Percentiles rank a stretch among this genome's conserved stretches.
Evolutionary conservation across 1,139 yeast species (phyloP).

Genomic region (Pichia sp.): DNA sequence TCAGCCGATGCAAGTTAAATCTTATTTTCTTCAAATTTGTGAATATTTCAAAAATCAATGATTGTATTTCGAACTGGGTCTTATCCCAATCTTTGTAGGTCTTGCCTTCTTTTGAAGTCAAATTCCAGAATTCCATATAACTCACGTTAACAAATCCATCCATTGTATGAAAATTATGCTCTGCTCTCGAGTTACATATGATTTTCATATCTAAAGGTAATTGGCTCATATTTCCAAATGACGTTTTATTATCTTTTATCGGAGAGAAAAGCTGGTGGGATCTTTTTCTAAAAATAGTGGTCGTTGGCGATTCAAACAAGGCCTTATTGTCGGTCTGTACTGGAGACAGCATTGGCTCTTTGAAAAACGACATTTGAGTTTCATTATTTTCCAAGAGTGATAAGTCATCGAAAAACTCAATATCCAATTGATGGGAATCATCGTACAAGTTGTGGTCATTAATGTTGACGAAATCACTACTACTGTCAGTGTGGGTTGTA

Average conservation of each 20-base stretch:
- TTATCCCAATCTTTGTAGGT: slow-evolving; percentile 24
- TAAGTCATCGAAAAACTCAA: slow-evolving; percentile 1
- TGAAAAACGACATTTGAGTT: slow-evolving; percentile 6
- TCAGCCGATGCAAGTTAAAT: slow-evolving; percentile 54
- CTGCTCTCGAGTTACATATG: slow-evolving; percentile 28
- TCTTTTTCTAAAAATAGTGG: neutral
- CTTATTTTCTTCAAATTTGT: slow-evolving; percentile 18
- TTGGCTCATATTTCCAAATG: neutral
- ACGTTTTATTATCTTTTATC: neutral
- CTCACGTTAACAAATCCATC: slow-evolving; percentile 23
- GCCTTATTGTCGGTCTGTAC: neutral
- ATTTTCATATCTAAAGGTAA: slow-evolving; percentile 24
- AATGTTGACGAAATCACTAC: neutral
- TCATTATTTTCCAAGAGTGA: slow-evolving; percentile 1
- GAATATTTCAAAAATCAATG: slow-evolving; percentile 23
- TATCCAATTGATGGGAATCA: neutral
- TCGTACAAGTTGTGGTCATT: neutral
- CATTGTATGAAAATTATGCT: slow-evolving; percentile 21
- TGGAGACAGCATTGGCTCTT: slow-evolving; percentile 16
- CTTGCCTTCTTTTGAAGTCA: slow-evolving; percentile 24
- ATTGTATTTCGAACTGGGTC: slow-evolving; percentile 28
- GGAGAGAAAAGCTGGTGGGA: neutral
- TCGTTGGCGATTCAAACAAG: slow-evolving; percentile 15
- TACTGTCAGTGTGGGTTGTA: neutral
- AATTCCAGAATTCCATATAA: slow-evolving; percentile 29